Evolutionary conservation across 2,329 filamentous ascomycete genomes (phyloP).

Genomic region (Fusarium concolor): DNA sequence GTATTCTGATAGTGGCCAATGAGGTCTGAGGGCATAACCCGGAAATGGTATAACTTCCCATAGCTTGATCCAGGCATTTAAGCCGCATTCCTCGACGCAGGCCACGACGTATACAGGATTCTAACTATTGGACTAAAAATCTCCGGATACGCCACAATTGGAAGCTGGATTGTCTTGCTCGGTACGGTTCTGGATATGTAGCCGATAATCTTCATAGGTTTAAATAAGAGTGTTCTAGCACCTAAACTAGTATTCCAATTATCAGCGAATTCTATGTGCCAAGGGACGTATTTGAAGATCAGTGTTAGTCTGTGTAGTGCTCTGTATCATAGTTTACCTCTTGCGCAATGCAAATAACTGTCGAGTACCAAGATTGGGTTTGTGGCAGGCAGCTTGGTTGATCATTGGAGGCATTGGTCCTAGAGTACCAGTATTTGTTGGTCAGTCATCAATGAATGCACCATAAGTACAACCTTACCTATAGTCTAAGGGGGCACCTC

Average conservation of each 20-base stretch:
- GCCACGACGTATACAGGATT: not conserved
- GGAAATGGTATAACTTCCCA: slow-evolving; percentile 20
- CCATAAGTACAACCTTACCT: too few species aligned
- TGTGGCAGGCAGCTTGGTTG: not conserved
- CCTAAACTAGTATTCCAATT: slow-evolving; percentile 1
- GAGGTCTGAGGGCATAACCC: not conserved
- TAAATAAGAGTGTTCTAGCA: not conserved
- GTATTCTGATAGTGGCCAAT: slow-evolving; percentile 5
- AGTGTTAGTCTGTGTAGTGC: not conserved
- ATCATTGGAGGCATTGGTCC: not conserved
- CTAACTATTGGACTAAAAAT: not conserved
- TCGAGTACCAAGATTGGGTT: not conserved
- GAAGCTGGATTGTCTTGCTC: not conserved
- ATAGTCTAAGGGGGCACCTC: too few species aligned
- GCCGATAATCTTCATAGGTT: slow-evolving; percentile 5
- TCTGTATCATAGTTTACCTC: not conserved
- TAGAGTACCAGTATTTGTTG: too few species aligned
- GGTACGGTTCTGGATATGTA: too few species aligned
- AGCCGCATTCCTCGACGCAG: slow-evolving; percentile 26
- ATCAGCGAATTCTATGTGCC: not conserved
- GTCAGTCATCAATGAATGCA: too few species aligned
- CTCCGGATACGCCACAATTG: not conserved
- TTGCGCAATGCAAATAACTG: slow-evolving; percentile 4
- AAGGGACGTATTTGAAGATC: not conserved
- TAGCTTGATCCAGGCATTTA: slow-evolving; percentile 5